These are phyloP conservation scores for Venturiaceae sp. DNA, from an alignment of 2,329 filamentous ascomycete genomes.

Conservation along the genomic window DNA sequence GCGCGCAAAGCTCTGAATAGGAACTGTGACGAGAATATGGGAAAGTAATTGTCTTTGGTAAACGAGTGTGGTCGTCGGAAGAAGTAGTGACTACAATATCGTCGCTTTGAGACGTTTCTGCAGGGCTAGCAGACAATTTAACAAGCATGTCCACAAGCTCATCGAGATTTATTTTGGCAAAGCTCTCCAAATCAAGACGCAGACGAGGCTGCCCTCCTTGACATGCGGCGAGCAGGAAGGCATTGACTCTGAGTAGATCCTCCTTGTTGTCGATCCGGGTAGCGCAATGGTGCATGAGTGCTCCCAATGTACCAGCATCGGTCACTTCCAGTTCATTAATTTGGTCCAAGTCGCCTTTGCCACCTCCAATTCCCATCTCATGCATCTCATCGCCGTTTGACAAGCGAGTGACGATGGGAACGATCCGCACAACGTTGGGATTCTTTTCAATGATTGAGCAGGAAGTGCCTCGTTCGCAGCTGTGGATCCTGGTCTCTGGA, in stretches of 20 bases:
- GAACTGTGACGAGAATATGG: slow-evolving; percentile 88
- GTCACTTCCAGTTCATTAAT: slow-evolving; percentile 51
- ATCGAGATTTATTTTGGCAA: slow-evolving; percentile 13
- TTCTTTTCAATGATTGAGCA: slow-evolving; percentile 43
- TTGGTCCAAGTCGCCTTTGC: slow-evolving; percentile 63
- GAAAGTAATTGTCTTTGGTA: slow-evolving; percentile 41
- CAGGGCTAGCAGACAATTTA: not conserved
- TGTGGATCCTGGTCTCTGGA: slow-evolving; percentile 61
- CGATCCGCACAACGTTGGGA: slow-evolving; percentile 59
- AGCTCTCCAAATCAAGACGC: not conserved
- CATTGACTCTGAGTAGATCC: slow-evolving; percentile 23
- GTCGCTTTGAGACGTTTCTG: slow-evolving; percentile 14
- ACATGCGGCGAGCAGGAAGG: slow-evolving; percentile 18
- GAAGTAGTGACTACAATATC: slow-evolving; percentile 10
- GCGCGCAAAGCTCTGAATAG: slow-evolving; percentile 63
- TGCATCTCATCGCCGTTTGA: slow-evolving; percentile 51
- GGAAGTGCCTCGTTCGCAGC: slow-evolving; percentile 66
- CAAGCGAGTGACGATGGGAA: slow-evolving; percentile 62
- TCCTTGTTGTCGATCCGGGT: slow-evolving; percentile 25
- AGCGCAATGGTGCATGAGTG: slow-evolving; percentile 4
- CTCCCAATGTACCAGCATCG: not conserved
- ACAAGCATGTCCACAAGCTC: slow-evolving; percentile 17
- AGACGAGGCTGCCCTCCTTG: not conserved
- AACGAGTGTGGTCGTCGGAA: slow-evolving; percentile 14
- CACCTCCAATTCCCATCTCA: slow-evolving; percentile 72